These are phyloP conservation scores for Aaosphaeria arxii DNA, from an alignment of 2,329 filamentous ascomycete species.

Conservation along the genomic window DNA sequence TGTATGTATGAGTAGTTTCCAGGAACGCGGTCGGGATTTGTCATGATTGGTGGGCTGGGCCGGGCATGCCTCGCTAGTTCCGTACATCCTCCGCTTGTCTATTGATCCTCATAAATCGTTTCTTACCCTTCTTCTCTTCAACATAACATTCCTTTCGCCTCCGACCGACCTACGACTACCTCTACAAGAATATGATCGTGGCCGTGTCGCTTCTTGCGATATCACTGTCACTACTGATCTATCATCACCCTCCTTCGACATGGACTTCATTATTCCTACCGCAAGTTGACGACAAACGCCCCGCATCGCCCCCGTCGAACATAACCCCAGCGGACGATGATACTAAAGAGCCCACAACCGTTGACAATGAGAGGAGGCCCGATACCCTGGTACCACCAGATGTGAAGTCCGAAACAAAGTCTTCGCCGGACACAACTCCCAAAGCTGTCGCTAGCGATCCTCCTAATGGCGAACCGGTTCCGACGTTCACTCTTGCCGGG, in stretches of 20 bases:
- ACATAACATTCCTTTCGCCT: neutral
- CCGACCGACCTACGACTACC: slow-evolving; percentile 3
- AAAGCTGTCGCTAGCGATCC: slow-evolving; percentile 20
- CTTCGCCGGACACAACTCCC: slow-evolving; percentile 30
- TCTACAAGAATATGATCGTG: slow-evolving; percentile 30
- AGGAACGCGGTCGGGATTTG: too few species aligned
- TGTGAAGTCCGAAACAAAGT: neutral
- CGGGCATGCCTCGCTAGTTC: too few species aligned
- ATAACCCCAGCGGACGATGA: neutral
- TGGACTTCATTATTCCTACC: slow-evolving; percentile 19
- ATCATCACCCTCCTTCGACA: slow-evolving; percentile 34
- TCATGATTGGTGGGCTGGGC: too few species aligned
- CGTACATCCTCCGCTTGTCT: too few species aligned
- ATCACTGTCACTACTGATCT: slow-evolving; percentile 35
- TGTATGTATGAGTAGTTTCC: too few species aligned
- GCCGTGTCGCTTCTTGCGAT: slow-evolving; percentile 36
- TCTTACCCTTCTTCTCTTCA: neutral
- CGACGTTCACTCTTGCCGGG: slow-evolving; percentile 36
- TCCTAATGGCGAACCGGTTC: slow-evolving; percentile 18
- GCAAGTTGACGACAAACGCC: too few species aligned
- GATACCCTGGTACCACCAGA: neutral
- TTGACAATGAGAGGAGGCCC: neutral
- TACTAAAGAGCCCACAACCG: neutral
- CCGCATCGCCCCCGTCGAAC: slow-evolving; percentile 9
- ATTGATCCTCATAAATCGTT: too few species aligned